phyloP scores from a whole-genome alignment of 2,329 filamentous ascomycete species.

The Xylaria arbuscula region DNA sequence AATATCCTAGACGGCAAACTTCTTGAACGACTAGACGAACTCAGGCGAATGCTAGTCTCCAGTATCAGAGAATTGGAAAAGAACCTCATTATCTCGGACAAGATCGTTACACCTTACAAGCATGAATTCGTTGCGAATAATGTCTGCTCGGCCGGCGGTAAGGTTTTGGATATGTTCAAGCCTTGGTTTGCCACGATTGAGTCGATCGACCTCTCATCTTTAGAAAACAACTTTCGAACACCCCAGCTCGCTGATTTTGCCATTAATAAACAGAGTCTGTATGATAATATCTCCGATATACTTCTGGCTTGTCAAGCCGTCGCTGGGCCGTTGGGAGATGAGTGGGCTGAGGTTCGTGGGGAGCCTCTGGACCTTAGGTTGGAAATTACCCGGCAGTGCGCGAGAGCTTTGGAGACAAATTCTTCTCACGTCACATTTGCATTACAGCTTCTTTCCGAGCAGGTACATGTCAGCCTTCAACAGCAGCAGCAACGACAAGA shows the following conservation, averaged over 20 bases:
- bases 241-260: conserved; percentile 89
- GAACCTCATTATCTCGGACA: conserved; percentile 79
- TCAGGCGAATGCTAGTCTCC: conserved; percentile 85
- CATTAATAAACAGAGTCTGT: conserved; percentile 90
- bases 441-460: conserved; percentile 85
- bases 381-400: conserved; percentile 80
- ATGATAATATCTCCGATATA: conserved; percentile 92
- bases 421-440: conserved; percentile 90
- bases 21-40: conserved; percentile 84
- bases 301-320: conserved; percentile 89
- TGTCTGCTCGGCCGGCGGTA: conserved; percentile 80
- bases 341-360: conserved; percentile 93
- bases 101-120: conserved; percentile 80
- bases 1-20: conserved; percentile 79
- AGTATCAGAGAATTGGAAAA: conserved; percentile 90
- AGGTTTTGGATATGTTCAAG: conserved; percentile 87
- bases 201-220: conserved; percentile 85
- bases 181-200: conserved; percentile 92
- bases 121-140: conserved; percentile 86
- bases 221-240: conserved; percentile 82
- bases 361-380: conserved; percentile 89
- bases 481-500: conserved; percentile 46
- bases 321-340: conserved; percentile 90
- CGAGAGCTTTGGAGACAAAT: conserved; percentile 84
- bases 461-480: conserved; percentile 70